phyloP scores from a whole-genome alignment of 257 asterid genomes.

The Ilex aquifolium region DNA sequence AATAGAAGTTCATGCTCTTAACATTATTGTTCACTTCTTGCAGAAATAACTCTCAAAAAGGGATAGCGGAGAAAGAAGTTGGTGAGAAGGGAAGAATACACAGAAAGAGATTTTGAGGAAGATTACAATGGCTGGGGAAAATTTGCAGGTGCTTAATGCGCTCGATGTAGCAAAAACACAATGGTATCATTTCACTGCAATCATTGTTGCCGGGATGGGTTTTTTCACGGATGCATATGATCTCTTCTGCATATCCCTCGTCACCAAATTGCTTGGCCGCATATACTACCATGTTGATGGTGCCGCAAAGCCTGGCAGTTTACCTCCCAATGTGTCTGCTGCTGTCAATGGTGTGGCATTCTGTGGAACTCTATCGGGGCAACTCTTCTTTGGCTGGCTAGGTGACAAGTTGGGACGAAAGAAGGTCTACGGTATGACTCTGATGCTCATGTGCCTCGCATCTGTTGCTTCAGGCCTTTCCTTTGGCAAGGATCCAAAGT shows the following conservation, averaged over 20 bases:
- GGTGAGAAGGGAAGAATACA: not conserved
- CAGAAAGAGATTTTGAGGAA: no score
- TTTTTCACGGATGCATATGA: slow-evolving; percentile 68
- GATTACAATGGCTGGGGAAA: slow-evolving; percentile 27
- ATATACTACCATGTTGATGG: slow-evolving; percentile 49
- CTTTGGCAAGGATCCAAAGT: slow-evolving; percentile 27
- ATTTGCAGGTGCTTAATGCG: slow-evolving; percentile 39
- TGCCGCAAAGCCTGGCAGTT: slow-evolving; percentile 41
- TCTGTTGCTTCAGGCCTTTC: slow-evolving; percentile 56
- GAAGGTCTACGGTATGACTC: slow-evolving; percentile 48
- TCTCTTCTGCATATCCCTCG: slow-evolving; percentile 59
- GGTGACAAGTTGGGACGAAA: slow-evolving; percentile 56
- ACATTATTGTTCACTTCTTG: not conserved
- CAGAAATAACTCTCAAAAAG: not conserved
- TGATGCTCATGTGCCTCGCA: slow-evolving; percentile 43
- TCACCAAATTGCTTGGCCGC: slow-evolving; percentile 62
- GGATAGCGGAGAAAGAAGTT: no score
- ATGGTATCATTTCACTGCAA: slow-evolving; percentile 63
- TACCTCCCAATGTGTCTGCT: slow-evolving; percentile 54
- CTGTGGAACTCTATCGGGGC: slow-evolving; percentile 52
- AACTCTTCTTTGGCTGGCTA: slow-evolving; percentile 63
- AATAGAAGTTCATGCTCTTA: no score
- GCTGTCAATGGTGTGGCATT: slow-evolving; percentile 62
- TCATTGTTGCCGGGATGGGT: slow-evolving; percentile 64
- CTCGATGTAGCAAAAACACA: slow-evolving; percentile 58